Evolutionary conservation across 371 early-diverging fungal species (phyloP), one percentile per base, ranked within the genome.

Genomic region (Apophysomyces variabilis): DNA sequence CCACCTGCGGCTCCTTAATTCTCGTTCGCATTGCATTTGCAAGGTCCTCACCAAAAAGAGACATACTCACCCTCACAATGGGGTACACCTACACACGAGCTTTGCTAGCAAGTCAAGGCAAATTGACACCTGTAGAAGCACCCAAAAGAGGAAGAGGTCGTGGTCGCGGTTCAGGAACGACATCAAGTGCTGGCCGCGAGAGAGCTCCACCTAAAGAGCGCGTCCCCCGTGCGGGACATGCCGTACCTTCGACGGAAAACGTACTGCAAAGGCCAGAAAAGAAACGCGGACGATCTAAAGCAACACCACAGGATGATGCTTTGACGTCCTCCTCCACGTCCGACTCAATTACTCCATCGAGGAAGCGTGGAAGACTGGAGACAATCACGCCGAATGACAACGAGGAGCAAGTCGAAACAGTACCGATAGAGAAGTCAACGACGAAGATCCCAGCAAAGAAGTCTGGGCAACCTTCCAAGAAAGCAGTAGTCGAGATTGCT

Each of bases 21-120:
- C 3, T 26, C 32, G 32, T 3, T 26, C 32, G 32, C 32, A 26
- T 26, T 26, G 32, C 32, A 26, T 26, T 26, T 26, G 32, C 32
- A 26, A 26, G 32, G 32, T 26, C 32, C 41, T 41, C 13, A 41
- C 41, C 41, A 41, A 26, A 26, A 26, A 26, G 32, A 26, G 32
- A 26, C 32, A 26, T 3, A 26, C 11, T 50, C 54, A 18, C 9
- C 21, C 54, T 21, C 54, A 26, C n/a, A 5, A 50, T 50, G 54
- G 54, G 54, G 21, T 50, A 50, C 21, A 50, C 54, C 21, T 50
- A 50, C 21, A 18, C 54, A 21, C 54, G 21, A 50, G 54, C 54
- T 21, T 21, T 50, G 21, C 0, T n/a, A 21, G 54, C 54, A 7
- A 21, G 21, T 21, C 9, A 21, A 9, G n/a, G n/a, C 21, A 50